phyloP scores from a whole-genome alignment of 106 monocot genomes.

The Phalaenopsis equestris region DNA sequence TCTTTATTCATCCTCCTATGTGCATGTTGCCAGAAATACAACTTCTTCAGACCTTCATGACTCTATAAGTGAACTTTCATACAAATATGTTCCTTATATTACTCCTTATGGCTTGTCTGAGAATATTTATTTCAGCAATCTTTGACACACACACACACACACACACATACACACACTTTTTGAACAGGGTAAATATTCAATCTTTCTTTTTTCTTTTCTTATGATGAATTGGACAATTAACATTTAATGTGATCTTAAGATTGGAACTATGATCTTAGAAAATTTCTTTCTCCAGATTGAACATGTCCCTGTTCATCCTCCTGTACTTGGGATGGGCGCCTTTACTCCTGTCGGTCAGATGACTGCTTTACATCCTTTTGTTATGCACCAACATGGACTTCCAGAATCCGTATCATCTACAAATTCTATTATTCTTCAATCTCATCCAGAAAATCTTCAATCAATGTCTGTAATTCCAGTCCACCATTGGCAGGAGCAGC shows the following conservation, averaged over 20 bases:
- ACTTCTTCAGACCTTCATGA: not conserved
- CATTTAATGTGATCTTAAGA: not conserved
- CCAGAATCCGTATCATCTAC: slow-evolving; percentile 40
- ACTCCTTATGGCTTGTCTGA: not conserved
- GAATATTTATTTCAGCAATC: not conserved
- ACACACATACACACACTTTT: not conserved
- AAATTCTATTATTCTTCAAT: slow-evolving; percentile 32
- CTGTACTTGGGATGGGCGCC: slow-evolving; percentile 43
- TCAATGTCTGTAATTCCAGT: slow-evolving; percentile 20
- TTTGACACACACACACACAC: too few species aligned
- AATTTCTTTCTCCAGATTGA: slow-evolving; percentile 30
- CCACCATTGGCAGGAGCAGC: slow-evolving; percentile 38
- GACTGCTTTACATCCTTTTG: slow-evolving; percentile 55
- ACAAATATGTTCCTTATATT: not conserved
- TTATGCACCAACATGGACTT: slow-evolving; percentile 66
- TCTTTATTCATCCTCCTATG: not conserved
- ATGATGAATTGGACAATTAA: not conserved
- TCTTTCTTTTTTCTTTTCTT: not conserved
- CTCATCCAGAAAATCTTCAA: slow-evolving; percentile 46
- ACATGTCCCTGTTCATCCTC: slow-evolving; percentile 37
- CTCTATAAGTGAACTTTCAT: not conserved
- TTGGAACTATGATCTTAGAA: not conserved
- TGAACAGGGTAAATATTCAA: not conserved
- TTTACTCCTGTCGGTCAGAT: slow-evolving; percentile 49
- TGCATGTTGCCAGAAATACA: not conserved